Conservation (phyloP, 805 yeast species). For the Nadsonia fulvescens region DNA sequence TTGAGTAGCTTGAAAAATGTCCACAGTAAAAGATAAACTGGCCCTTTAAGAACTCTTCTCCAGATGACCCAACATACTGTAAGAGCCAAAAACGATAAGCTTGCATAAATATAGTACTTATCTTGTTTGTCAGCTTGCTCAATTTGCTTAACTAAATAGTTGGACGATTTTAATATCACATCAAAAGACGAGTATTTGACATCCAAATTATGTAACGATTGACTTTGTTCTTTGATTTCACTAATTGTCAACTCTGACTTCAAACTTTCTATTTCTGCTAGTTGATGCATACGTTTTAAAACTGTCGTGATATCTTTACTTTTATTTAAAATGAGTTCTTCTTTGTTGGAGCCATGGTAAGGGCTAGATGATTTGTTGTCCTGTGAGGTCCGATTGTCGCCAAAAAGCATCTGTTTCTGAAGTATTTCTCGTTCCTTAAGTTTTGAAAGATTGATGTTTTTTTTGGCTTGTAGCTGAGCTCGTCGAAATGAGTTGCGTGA, state of each 20-base stretch:
- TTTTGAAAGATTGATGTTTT: slow-evolving; percentile 9
- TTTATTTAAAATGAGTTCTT: slow-evolving; percentile 11
- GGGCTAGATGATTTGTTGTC: too few species aligned
- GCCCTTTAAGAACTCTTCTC: slow-evolving; percentile 21
- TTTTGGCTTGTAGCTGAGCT: slow-evolving; percentile 12
- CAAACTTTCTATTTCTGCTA: too few species aligned
- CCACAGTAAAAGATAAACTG: slow-evolving; percentile 19
- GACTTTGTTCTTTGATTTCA: slow-evolving; percentile 1
- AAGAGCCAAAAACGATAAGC: slow-evolving; percentile 20
- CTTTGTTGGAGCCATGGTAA: too few species aligned
- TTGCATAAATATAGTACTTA: slow-evolving; percentile 19
- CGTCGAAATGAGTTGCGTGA: slow-evolving; percentile 8
- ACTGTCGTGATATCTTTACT: slow-evolving; percentile 13
- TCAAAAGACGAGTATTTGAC: slow-evolving; percentile 22
- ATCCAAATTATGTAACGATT: slow-evolving; percentile 16
- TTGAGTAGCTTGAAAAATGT: slow-evolving; percentile 11
- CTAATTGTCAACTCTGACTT: not conserved
- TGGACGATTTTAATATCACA: slow-evolving; percentile 19
- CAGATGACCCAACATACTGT: slow-evolving; percentile 22
- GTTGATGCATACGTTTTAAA: slow-evolving; percentile 11
- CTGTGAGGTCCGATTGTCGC: too few species aligned
- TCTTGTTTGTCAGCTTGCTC: slow-evolving; percentile 25
- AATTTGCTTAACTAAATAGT: slow-evolving; percentile 18
- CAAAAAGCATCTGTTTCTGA: slow-evolving; percentile 10
- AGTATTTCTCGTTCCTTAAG: slow-evolving; percentile 9